Conservation (phyloP, 1,139 yeast genomes). For the Yamadazyma aaseri region DNA sequence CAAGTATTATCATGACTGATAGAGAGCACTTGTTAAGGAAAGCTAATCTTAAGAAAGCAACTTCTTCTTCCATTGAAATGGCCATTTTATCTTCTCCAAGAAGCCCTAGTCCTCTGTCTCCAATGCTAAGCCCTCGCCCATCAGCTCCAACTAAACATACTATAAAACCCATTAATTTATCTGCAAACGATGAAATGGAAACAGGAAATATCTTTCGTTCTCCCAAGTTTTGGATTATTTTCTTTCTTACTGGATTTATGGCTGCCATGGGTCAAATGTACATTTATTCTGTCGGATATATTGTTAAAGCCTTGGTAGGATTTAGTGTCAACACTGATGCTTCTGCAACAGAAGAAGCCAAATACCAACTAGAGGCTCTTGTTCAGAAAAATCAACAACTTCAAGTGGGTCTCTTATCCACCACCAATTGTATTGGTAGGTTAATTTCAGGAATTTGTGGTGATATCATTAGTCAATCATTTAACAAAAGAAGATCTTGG, state of each 20-base stretch:
- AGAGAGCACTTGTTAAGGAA: constrained; percentile 24
- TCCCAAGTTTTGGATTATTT: constrained; percentile 49
- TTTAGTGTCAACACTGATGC: constrained; percentile 19
- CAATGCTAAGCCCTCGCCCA: constrained; percentile 7
- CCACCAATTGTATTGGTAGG: constrained; percentile 56
- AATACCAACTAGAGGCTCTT: constrained; percentile 23
- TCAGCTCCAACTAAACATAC: background rate
- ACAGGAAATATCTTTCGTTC: constrained; percentile 29
- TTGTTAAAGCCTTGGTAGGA: constrained; percentile 49
- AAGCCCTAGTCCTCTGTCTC: constrained; percentile 3
- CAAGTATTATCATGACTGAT: constrained; percentile 47
- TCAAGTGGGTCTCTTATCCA: constrained; percentile 55
- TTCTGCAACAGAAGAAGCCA: constrained; percentile 14
- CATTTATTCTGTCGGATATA: constrained; percentile 60
- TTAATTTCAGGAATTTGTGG: constrained; percentile 52
- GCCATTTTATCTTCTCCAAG: constrained; percentile 9
- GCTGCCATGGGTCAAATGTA: constrained; percentile 64
- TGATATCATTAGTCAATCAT: constrained; percentile 46
- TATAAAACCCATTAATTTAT: too few species aligned
- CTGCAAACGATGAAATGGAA: constrained; percentile 12
- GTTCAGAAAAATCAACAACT: constrained; percentile 52
- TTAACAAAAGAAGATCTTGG: constrained; percentile 43
- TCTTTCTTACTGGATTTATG: constrained; percentile 45
- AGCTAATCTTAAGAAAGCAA: constrained; percentile 5
- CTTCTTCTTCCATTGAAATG: constrained; percentile 11